Evolutionary conservation across 768 basidiomycete genomes (phyloP).

Genomic region (Brasilioporus rufonigricans): DNA sequence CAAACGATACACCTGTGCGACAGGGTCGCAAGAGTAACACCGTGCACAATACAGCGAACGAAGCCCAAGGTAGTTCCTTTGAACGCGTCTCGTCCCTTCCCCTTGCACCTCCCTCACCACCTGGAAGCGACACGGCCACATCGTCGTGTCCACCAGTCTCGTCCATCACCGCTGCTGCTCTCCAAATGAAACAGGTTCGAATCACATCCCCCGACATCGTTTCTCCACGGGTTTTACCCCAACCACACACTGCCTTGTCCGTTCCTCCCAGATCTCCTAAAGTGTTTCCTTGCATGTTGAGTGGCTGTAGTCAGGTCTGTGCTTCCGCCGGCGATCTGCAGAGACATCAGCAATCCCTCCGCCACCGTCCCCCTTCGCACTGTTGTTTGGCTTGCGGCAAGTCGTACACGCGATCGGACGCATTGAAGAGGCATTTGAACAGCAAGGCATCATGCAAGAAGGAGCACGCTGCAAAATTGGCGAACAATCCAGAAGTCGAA

Average conservation of each 20-base stretch:
- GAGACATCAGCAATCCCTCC: conserved; percentile 30
- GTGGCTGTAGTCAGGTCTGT: conserved; percentile 29
- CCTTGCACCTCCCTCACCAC: neutral
- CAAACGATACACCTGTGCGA: conserved; percentile 9
- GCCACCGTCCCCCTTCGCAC: conserved; percentile 23
- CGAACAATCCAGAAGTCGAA: conserved; percentile 1
- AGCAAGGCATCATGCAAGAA: conserved; percentile 28
- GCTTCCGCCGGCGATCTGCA: conserved; percentile 27
- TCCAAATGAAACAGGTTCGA: conserved; percentile 13
- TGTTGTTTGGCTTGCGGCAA: conserved; percentile 25
- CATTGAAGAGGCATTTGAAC: conserved; percentile 33
- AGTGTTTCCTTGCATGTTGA: conserved; percentile 22
- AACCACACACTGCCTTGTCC: neutral
- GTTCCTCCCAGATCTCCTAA: conserved; percentile 11
- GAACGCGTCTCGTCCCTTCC: neutral
- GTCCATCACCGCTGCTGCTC: conserved; percentile 3
- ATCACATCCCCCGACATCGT: conserved; percentile 12
- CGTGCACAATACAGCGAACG: neutral
- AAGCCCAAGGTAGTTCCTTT: neutral
- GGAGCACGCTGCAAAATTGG: conserved; percentile 17
- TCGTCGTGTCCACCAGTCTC: conserved; percentile 4
- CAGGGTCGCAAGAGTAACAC: neutral
- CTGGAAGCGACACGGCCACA: neutral
- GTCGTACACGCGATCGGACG: conserved; percentile 31
- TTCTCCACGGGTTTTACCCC: conserved; percentile 5